Base-by-base conservation (phyloP, 495 filamentous ascomycete genomes). In the Lophiostoma macrostomum region DNA sequence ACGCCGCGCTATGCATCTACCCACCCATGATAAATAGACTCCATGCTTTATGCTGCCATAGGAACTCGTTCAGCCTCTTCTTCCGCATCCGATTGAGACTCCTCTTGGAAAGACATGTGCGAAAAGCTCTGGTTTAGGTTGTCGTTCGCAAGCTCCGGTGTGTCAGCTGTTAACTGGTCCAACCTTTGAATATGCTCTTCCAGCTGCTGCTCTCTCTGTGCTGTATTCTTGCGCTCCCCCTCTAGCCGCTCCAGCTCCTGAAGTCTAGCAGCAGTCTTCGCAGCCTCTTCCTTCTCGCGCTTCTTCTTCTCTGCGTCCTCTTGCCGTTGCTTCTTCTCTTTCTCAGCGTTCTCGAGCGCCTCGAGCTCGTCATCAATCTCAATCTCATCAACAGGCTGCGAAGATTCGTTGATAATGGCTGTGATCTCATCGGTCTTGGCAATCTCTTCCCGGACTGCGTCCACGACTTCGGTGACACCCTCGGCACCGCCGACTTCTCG, bases 301-400 rank as follows among this genome's bases (percentile, higher is more conserved):
- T 65, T 55, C 42, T 46, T 53, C 36, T 45, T 58, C 58, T 89
- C 82, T 56, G 80, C 80, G 30, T 66, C 74, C 70, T 94, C 81
- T n/a, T n/a, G n/a, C n/a, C n/a, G n/a, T n/a, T n/a, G n/a, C 35
- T 56, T 40, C 60, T 65, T 55, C 42, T 46, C 56, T 32, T 45
- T 58, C 58, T 89, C 82, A 56, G 80, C 80, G 30, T 66, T 74
- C 70, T 94, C 81, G 72, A 98, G 64, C 8, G 76, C 82, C 60
- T 87, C 83, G 23, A 96, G 75, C 74, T 96, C 93, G 34, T 90
- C 88, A 50, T 96, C 91, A 44, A 96, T 81, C 67, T 93, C 91
- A 14, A 63, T 73, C 66, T 96, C 93, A 64, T 95, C 90, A 44
- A 90, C 72, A 12, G 67, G 71, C 3, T 59, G 66, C 0, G 71